These are phyloP conservation scores for Phytopythium vexans DNA, from an alignment of 352 stramenopile species.

Conservation along the genomic window DNA sequence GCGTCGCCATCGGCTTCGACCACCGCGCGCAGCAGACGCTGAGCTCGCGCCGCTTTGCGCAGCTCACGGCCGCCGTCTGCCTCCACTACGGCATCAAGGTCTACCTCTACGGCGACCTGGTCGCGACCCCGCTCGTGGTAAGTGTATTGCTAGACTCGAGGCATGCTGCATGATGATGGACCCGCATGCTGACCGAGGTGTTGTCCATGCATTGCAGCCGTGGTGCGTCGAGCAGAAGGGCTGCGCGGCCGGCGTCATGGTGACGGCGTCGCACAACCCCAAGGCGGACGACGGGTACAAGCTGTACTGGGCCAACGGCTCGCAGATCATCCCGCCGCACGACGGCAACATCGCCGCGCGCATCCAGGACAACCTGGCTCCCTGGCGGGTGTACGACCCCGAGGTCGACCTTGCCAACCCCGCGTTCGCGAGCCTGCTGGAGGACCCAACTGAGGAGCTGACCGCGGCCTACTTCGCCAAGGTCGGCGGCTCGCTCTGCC, in stretches of 20 bases:
- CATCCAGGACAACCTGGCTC: constrained; percentile 91
- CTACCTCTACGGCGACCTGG: constrained; percentile 88
- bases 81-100: constrained; percentile 83
- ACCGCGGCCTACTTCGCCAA: constrained; percentile 66
- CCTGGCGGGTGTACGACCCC: constrained; percentile 70
- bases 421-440: constrained; percentile 36
- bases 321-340: constrained; percentile 97
- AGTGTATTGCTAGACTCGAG: constrained; percentile 5
- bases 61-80: constrained; percentile 82
- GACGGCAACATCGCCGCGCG: constrained; percentile 90
- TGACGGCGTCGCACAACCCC: constrained; percentile 98
- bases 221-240: constrained; percentile 80
- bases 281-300: constrained; percentile 99
- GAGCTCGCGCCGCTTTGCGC: constrained; percentile 87
- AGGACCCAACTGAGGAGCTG: constrained; percentile 70
- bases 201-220: constrained; percentile 16
- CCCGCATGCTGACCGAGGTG: background rate
- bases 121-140: constrained; percentile 95
- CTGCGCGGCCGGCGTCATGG: constrained; percentile 89
- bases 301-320: constrained; percentile 93
- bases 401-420: constrained; percentile 29
- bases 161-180: background rate
- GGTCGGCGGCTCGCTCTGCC: constrained; percentile 50
- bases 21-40: constrained; percentile 75
- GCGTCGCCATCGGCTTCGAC: constrained; percentile 90